phyloP scores from a whole-genome alignment of 2,329 filamentous ascomycete genomes.

The Fusarium euwallaceae region DNA sequence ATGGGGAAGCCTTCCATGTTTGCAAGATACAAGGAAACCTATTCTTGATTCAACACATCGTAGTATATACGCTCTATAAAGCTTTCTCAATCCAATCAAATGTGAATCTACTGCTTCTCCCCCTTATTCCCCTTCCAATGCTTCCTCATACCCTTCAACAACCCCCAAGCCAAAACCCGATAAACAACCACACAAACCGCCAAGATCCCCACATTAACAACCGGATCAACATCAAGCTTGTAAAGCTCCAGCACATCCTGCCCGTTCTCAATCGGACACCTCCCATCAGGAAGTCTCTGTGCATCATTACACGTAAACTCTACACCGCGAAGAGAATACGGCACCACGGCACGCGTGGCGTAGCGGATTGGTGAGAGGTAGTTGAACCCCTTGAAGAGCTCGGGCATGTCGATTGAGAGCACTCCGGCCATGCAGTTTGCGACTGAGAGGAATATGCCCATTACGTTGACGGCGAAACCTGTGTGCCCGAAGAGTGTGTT shows the following conservation, averaged over 20 bases:
- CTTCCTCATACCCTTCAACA: conserved; percentile 68
- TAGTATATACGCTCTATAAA: neutral
- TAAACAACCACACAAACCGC: conserved; percentile 75
- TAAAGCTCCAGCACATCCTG: conserved; percentile 77
- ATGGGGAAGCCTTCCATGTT: neutral
- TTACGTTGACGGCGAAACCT: conserved; percentile 82
- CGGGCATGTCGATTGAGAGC: conserved; percentile 77
- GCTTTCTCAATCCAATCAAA: neutral
- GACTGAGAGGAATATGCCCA: conserved; percentile 76
- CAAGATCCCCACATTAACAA: conserved; percentile 72
- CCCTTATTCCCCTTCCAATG: conserved; percentile 59
- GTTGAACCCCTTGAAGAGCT: conserved; percentile 76
- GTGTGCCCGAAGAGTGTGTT: conserved; percentile 81
- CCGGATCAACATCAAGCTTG: conserved; percentile 71
- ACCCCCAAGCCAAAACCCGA: conserved; percentile 70
- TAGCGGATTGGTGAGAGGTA: conserved; percentile 81
- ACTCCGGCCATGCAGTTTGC: conserved; percentile 79
- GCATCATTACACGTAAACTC: conserved; percentile 72
- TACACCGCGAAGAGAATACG: conserved; percentile 72
- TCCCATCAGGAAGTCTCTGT: conserved; percentile 71
- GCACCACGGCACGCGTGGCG: conserved; percentile 74
- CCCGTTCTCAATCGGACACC: conserved; percentile 75
- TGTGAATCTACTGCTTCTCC: conserved; percentile 34
- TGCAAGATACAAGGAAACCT: neutral
- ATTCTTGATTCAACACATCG: neutral